Evolutionary conservation across 805 yeast genomes (phyloP), one percentile per base, ranked within the genome.

Genomic region (Candida oleophila): DNA sequence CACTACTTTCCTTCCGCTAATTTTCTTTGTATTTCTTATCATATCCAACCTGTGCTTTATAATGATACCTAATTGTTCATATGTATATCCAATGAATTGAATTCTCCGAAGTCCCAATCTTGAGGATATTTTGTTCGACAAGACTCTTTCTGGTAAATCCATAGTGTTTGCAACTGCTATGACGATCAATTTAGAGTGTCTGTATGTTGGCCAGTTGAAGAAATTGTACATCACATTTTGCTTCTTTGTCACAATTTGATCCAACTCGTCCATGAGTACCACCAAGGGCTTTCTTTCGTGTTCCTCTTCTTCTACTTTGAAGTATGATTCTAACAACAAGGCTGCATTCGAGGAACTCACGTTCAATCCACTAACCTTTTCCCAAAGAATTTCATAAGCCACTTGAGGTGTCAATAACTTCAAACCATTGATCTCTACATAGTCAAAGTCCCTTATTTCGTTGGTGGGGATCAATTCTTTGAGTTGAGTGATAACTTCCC

Each of bases 141-240:
- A 70, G 43, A 84, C 76, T 44, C 97, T 73, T 61, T 94, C 99
- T 0, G 99, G 98, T 41, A 94, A 69, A 68, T 94, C 98, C 97
- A 94, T 90, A 0, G 97, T 91, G 63, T 94, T 94, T 3, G 98
- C 97, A 25, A 94, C 90, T 0, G 98, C 97, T 37, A 94, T 75
- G 2, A 94, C 95, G 43, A 94, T 81, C 43, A 94, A 71, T 56
- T 84, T 84, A 3, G 98, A 90, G 53, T 82, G 73, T 11, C 78
- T 71, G 57, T 88, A 82, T 0, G 96, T 82, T 3, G 99, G 97
- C 99, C 99, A 94, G 66, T 94, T 94, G 75, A 94, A 90, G 60
- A 94, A 89, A 63, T 94, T 94, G 69, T 94, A 94, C 85, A 92
- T 84, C 32, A 92, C 91, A 39, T 82, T 81, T 61, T 89, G 96